A percentile compares a stretch with the other conserved stretches of the same genome.
phyloP scores from a whole-genome alignment of 495 filamentous ascomycete species.

The Cercophora sp. region DNA sequence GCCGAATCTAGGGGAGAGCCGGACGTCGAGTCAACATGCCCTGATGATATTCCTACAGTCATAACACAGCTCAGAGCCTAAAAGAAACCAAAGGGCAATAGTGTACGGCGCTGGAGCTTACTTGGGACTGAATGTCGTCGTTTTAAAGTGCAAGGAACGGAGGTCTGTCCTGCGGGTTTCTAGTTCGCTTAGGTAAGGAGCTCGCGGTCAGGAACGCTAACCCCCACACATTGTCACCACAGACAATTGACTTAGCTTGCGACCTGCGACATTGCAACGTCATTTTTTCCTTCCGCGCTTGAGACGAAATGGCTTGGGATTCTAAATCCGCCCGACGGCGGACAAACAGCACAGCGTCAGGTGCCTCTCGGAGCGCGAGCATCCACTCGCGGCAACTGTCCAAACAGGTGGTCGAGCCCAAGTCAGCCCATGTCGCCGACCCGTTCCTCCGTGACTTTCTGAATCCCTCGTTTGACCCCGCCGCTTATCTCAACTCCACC shows the following conservation, averaged over 20 bases:
- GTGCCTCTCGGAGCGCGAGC: slow-evolving; percentile 17
- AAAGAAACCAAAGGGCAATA: too few relatives aligned
- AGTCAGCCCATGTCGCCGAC: slow-evolving; percentile 56
- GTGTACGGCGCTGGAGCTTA: too few relatives aligned
- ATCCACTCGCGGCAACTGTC: slow-evolving; percentile 24
- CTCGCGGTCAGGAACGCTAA: too few relatives aligned
- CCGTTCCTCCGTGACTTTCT: slow-evolving; percentile 65
- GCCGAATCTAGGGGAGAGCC: too few relatives aligned
- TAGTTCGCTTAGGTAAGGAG: too few relatives aligned
- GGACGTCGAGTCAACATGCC: too few relatives aligned
- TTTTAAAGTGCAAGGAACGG: neutral
- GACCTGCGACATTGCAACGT: neutral
- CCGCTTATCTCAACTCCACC: slow-evolving; percentile 72
- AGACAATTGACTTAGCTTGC: neutral
- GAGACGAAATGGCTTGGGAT: slow-evolving; percentile 25
- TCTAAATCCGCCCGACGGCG: slow-evolving; percentile 25
- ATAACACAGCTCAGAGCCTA: too few relatives aligned
- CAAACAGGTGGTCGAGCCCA: slow-evolving; percentile 32
- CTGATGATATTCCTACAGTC: too few relatives aligned
- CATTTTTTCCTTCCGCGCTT: neutral
- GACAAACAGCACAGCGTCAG: slow-evolving; percentile 28
- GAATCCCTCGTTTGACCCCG: slow-evolving; percentile 69
- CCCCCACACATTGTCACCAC: neutral
- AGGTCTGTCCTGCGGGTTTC: too few relatives aligned
- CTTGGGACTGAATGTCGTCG: too few relatives aligned